Percentiles rank a stretch among this genome's conserved stretches.
phyloP scores from a whole-genome alignment of 768 basidiomycete species.

The Pholiota microspora region DNA sequence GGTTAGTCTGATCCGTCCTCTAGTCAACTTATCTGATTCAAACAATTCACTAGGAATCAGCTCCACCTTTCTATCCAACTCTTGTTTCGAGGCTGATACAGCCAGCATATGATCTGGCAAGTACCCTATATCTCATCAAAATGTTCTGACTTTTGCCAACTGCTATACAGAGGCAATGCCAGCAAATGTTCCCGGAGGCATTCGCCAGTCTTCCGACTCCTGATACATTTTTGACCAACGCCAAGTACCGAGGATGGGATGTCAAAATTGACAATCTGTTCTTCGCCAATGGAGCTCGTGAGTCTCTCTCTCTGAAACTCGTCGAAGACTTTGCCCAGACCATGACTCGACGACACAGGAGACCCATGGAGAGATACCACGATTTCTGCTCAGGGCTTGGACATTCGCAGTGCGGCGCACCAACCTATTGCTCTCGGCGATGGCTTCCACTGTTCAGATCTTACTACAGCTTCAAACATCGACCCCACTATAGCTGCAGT shows the following conservation, averaged over 20 bases:
- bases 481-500: conserved; percentile 54
- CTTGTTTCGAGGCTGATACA: conserved; percentile 53
- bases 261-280: conserved; percentile 54
- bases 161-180: conserved; percentile 55
- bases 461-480: conserved; percentile 37
- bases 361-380: conserved; percentile 74
- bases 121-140: too few species aligned
- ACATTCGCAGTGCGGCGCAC: conserved; percentile 40
- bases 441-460: conserved; percentile 68
- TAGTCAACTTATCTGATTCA: neutral
- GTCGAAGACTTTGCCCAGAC: neutral
- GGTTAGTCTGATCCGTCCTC: conserved; percentile 17
- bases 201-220: conserved; percentile 47
- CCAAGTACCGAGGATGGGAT: conserved; percentile 58
- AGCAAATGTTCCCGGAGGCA: conserved; percentile 57
- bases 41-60: conserved; percentile 30
- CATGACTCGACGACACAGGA: conserved; percentile 32
- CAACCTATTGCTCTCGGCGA: conserved; percentile 56
- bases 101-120: conserved; percentile 55
- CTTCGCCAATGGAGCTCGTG: conserved; percentile 66
- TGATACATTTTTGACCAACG: conserved; percentile 39
- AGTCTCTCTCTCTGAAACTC: conserved; percentile 21
- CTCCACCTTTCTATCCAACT: conserved; percentile 34
- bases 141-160: neutral
- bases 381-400: conserved; percentile 50